These are phyloP conservation scores for Fusarium buharicum DNA, from an alignment of 2,329 filamentous ascomycete species.

Conservation along the genomic window DNA sequence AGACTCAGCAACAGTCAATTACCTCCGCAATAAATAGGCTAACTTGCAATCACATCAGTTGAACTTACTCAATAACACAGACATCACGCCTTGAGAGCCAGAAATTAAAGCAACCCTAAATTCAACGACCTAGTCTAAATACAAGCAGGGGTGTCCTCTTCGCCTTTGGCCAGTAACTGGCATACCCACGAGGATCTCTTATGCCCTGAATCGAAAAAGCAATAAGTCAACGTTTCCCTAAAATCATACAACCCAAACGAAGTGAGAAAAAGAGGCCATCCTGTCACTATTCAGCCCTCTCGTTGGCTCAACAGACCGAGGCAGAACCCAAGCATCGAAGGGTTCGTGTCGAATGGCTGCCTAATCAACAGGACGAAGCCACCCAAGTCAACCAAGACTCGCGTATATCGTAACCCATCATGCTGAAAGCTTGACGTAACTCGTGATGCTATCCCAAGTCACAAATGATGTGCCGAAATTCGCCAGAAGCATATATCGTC, in stretches of 20 bases:
- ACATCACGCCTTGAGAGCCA: too few species aligned
- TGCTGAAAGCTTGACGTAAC: conserved; percentile 20
- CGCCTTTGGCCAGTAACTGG: conserved; percentile 34
- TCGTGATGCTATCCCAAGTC: conserved; percentile 18
- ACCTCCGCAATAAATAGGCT: too few species aligned
- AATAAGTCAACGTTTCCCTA: conserved; percentile 38
- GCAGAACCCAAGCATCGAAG: conserved; percentile 4
- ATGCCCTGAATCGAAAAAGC: conserved; percentile 26
- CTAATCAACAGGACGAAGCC: background rate
- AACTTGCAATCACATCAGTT: too few species aligned
- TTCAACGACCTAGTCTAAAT: conserved; percentile 43
- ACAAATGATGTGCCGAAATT: conserved; percentile 21
- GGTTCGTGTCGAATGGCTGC: background rate
- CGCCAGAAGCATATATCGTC: conserved; percentile 24
- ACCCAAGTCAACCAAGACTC: background rate
- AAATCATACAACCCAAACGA: conserved; percentile 45
- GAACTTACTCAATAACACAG: too few species aligned
- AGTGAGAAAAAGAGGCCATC: conserved; percentile 14
- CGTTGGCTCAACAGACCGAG: background rate
- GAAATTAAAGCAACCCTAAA: conserved; percentile 23
- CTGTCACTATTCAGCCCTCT: background rate
- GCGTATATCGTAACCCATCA: conserved; percentile 30
- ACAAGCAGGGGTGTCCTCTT: conserved; percentile 35
- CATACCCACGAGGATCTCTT: conserved; percentile 24
- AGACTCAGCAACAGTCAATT: too few species aligned